Conservation (phyloP, 371 early-diverging fungal species). For the Circinella umbellata region DNA sequence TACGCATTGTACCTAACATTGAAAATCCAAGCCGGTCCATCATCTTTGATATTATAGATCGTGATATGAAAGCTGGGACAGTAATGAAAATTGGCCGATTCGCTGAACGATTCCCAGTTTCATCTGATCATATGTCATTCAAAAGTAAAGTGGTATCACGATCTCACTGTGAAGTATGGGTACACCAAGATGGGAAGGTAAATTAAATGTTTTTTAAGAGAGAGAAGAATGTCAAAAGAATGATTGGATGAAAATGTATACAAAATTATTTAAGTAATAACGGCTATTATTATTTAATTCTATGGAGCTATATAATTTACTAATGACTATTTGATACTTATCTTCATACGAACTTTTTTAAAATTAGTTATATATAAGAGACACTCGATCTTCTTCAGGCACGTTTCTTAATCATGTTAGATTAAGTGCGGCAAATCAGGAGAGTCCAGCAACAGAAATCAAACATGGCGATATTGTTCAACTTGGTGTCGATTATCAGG, state of each 20-base stretch:
- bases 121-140: slow-evolving; percentile 80
- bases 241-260: too few species aligned
- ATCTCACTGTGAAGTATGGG: slow-evolving; percentile 92
- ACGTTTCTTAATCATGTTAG: slow-evolving; percentile 96
- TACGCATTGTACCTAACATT: slow-evolving; percentile 81
- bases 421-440: slow-evolving; percentile 85
- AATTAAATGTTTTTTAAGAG: neutral
- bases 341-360: neutral
- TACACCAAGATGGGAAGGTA: slow-evolving; percentile 59
- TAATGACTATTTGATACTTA: neutral
- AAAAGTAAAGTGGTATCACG: slow-evolving; percentile 94
- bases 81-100: slow-evolving; percentile 82
- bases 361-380: slow-evolving; percentile 82
- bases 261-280: too few species aligned
- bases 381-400: slow-evolving; percentile 95
- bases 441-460: slow-evolving; percentile 82
- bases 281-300: too few species aligned
- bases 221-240: too few species aligned
- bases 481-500: slow-evolving; percentile 97
- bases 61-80: slow-evolving; percentile 72
- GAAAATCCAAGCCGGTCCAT: slow-evolving; percentile 74
- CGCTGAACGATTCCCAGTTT: slow-evolving; percentile 65
- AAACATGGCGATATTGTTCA: slow-evolving; percentile 94
- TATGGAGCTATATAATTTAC: too few species aligned
- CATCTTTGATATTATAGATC: slow-evolving; percentile 83